Evolutionary conservation across 177 flowering plant genomes (phyloP), one percentile per base, ranked within the genome.

Genomic region (Telopea speciosissima): DNA sequence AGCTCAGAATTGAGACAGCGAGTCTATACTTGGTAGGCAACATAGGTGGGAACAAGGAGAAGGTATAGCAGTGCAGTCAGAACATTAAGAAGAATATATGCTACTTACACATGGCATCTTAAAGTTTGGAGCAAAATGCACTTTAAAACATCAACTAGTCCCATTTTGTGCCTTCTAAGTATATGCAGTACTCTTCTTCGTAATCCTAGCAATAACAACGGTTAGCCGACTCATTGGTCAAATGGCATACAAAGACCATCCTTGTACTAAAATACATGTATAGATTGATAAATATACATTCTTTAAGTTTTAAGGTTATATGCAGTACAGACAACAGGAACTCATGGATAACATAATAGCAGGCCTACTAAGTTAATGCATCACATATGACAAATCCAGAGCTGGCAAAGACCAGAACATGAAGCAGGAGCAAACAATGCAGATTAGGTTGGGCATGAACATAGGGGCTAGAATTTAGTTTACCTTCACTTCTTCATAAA

Each of bases 401-500:
- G 54, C 54, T 49, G 54, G 54, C 54, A 49, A 13, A 49, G 14
- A 49, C 3, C 19, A 16, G 7, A 36, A 36, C 40, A 36, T 36
- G 54, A 12, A 49, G 54, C 54, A 49, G 19, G 45, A 49, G 42
- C 19, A 70, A 22, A 45, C 44, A 11, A 67, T 25, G 24, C 13
- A 10, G 22, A 68, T 23, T 22, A 28, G 68, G 9, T 24, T 62
- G 58, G 17, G 19, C 19, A 12, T 49, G 54, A 13, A 13, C 17
- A 16, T 45, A 13, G 54, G 3, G 26, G 44, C 40, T 9, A 13
- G 36, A 59, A 42, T 23, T 25, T 8, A 63, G 19, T 22, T 71
- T 85, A 92, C 98, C 96, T 94, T 94, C 63, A 94, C 98, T 73
- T 94, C 96, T 77, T 94, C 91, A 71, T 87, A 94, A 1, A 94